A percentile compares a stretch with the other conserved stretches of the same genome.
Conservation (phyloP, 176 grass and related monocot species). For the Musa beccarii region DNA sequence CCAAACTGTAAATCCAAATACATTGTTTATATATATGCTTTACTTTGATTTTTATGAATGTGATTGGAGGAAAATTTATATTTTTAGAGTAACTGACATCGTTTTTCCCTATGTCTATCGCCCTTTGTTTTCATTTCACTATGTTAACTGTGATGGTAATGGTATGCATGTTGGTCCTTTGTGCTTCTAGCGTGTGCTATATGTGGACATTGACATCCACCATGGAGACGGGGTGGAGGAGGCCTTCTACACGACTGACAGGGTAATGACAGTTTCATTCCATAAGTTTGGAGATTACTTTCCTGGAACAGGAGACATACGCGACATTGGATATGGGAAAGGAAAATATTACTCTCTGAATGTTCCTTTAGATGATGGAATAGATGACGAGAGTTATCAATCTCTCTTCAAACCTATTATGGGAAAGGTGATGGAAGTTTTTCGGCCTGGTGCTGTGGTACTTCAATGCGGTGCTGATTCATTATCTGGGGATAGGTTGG, state of each 20-base stretch:
- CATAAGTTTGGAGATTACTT: slow-evolving; percentile 98
- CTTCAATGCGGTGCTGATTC: slow-evolving; percentile 92
- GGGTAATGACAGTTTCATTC: slow-evolving; percentile 91
- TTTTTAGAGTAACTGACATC: neutral
- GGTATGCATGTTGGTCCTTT: neutral
- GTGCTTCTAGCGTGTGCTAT: slow-evolving; percentile 65
- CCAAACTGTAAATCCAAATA: neutral
- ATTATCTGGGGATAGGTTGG: slow-evolving; percentile 78
- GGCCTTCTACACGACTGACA: slow-evolving; percentile 84
- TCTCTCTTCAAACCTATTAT: slow-evolving; percentile 87
- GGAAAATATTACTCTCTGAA: slow-evolving; percentile 89
- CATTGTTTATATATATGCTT: neutral
- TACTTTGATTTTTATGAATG: neutral
- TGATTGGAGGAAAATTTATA: neutral
- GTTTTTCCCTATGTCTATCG: neutral
- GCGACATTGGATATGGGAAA: slow-evolving; percentile 49
- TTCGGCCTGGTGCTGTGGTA: slow-evolving; percentile 66
- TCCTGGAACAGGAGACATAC: slow-evolving; percentile 68
- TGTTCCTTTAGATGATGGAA: slow-evolving; percentile 78
- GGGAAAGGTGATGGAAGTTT: slow-evolving; percentile 92
- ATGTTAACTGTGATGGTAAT: neutral
- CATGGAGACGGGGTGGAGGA: slow-evolving; percentile 96
- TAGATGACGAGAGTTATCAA: slow-evolving; percentile 90
- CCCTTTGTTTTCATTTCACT: neutral
- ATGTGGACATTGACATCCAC: slow-evolving; percentile 92